Percentiles rank a stretch among this genome's conserved stretches.
Conservation (phyloP, 345 rosid genomes). For the Dimocarpus longan region DNA sequence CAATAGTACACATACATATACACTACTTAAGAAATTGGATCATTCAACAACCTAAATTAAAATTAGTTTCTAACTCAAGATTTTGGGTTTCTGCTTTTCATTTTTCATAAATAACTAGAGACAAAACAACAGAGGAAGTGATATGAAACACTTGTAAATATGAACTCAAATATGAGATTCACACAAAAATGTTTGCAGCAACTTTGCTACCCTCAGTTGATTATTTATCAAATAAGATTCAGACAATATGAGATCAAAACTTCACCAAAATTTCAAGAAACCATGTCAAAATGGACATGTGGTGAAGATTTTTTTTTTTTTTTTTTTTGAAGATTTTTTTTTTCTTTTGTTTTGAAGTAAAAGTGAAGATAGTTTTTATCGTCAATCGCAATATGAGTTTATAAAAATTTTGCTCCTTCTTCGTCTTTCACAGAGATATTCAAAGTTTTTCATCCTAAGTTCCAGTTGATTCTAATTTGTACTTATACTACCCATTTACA, state of each 20-base stretch:
- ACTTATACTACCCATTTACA: neutral
- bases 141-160: neutral
- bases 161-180: neutral
- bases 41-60: slow-evolving; percentile 7
- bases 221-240: neutral
- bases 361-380: neutral
- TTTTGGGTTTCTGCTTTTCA: neutral
- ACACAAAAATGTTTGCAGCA: neutral
- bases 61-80: neutral
- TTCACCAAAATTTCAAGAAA: neutral
- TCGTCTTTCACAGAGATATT: neutral
- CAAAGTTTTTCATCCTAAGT: neutral
- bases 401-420: neutral
- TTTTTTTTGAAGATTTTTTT: no score
- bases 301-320: no score
- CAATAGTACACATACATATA: neutral
- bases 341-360: no score
- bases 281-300: neutral
- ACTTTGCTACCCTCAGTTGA: neutral
- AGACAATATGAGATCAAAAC: neutral
- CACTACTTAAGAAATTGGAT: neutral
- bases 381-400: neutral
- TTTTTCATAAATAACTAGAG: neutral
- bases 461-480: neutral
- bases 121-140: neutral